Evolutionary conservation across 257 asterid species (phyloP).

Genomic region (Prunella vulgaris): DNA sequence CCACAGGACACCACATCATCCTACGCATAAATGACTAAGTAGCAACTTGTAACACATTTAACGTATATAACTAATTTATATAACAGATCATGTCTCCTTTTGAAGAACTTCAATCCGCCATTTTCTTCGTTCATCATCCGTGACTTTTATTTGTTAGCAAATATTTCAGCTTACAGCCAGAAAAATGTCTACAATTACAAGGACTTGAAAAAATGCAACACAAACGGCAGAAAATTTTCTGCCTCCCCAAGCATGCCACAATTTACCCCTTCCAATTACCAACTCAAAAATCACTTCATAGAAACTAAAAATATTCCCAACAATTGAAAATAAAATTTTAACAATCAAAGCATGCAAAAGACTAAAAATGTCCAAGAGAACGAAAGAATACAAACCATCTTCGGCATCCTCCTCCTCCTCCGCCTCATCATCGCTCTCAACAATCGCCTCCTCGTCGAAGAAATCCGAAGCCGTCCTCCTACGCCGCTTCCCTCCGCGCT

Average conservation of each 20-base stretch:
- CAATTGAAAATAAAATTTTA: not conserved
- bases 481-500: constrained; percentile 35
- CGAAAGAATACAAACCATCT: constrained; percentile 52
- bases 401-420: constrained; percentile 85
- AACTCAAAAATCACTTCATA: not conserved
- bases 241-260: not conserved
- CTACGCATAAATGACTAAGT: not conserved
- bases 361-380: not conserved
- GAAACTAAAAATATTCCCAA: not conserved
- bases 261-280: constrained; percentile 6
- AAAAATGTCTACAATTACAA: not conserved
- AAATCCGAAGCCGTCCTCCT: constrained; percentile 43
- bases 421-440: constrained; percentile 83
- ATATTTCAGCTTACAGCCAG: not conserved
- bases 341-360: not conserved
- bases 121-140: not conserved
- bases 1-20: not conserved
- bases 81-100: not conserved
- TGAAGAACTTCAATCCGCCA: not conserved
- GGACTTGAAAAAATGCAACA: not conserved
- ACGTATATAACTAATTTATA: not conserved
- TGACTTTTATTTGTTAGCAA: not conserved
- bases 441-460: constrained; percentile 76
- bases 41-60: not conserved
- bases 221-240: not conserved